phyloP scores from a whole-genome alignment of 2,329 filamentous ascomycete species.

The Aspergillaceae sp. region DNA sequence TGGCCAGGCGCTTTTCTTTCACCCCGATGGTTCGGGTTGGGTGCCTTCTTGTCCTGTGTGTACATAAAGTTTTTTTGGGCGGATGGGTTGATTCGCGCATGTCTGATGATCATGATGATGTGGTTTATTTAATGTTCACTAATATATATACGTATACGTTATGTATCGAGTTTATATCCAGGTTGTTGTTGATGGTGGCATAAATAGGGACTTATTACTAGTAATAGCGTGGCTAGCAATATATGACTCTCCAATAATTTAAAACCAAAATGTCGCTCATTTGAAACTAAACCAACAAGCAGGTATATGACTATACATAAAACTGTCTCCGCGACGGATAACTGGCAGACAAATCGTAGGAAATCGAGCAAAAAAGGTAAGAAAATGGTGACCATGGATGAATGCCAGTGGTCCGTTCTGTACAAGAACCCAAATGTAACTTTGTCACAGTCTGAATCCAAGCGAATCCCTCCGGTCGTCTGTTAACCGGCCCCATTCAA shows the following conservation, averaged over 20 bases:
- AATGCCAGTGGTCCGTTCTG: background rate
- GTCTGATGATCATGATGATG: background rate
- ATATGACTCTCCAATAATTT: background rate
- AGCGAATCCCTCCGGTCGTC: slow-evolving; percentile 51
- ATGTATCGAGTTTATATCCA: no score
- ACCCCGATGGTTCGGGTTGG: slow-evolving; percentile 16
- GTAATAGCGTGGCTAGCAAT: no score
- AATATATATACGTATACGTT: no score
- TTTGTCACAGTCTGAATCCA: slow-evolving; percentile 24
- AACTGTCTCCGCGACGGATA: background rate
- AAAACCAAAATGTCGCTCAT: background rate
- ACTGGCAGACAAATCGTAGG: background rate
- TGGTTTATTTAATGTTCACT: background rate
- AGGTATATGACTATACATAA: slow-evolving; percentile 1
- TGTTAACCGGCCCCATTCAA: slow-evolving; percentile 67
- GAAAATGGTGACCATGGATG: no score
- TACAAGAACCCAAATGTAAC: background rate
- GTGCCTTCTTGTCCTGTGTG: slow-evolving; percentile 30
- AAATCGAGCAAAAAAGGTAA: background rate
- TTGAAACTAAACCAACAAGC: background rate
- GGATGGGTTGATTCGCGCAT: background rate
- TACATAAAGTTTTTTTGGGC: slow-evolving; percentile 20
- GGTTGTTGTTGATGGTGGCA: no score
- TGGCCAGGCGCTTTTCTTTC: slow-evolving; percentile 9
- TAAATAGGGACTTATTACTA: no score